Base-by-base conservation (phyloP, 345 rosid genomes). In the Litchi chinensis region DNA sequence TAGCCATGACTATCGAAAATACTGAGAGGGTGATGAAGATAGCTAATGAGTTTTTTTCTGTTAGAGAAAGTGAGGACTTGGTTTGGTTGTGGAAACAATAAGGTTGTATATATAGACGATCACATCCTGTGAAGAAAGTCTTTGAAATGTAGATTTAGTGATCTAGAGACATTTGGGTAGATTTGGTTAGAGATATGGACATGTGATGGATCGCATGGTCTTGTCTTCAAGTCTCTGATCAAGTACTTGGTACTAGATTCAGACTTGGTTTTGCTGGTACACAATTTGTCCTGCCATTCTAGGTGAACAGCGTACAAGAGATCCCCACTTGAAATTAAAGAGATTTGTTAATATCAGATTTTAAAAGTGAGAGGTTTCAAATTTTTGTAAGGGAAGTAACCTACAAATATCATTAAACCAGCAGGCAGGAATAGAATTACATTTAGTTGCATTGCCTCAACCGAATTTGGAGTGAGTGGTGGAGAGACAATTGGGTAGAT, bases 141-240 rank as follows among this genome's bases (percentile, higher is more conserved):
- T 57, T 21, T 11, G 39, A 65, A 4, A 6, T 32, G 4, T 1
- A 19, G 46, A 73, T 54, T 59, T 40, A 16, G 79, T 50, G 79
- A 74, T 50, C 60, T 11, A 52, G 64, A 77, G 66, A 77, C 37
- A 65, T 43, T 22, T 3, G 24, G 67, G 62, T 60, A 24, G 40
- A 24, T 3, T 57, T 73, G 66, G 37, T 15, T 10, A 9, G 66
- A 82, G 70, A 81, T 77, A 78, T 6, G 22, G 8, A 65, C 72
- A 74, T 19, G 10, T 63, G 83, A 56, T 66, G 64, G 10, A 76
- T 79, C 83, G 77, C 83, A 81, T 83, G 83, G 76, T 8, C 63
- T 2, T 85, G 72, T 70, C 80, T 79, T 74, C 68, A 60, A 83
- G 65, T 44, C 56, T 13, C 65, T 54, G 46, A 66, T 70, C 77